Base-by-base conservation (phyloP, 768 basidiomycete species). In the Tulasnella sp. region DNA sequence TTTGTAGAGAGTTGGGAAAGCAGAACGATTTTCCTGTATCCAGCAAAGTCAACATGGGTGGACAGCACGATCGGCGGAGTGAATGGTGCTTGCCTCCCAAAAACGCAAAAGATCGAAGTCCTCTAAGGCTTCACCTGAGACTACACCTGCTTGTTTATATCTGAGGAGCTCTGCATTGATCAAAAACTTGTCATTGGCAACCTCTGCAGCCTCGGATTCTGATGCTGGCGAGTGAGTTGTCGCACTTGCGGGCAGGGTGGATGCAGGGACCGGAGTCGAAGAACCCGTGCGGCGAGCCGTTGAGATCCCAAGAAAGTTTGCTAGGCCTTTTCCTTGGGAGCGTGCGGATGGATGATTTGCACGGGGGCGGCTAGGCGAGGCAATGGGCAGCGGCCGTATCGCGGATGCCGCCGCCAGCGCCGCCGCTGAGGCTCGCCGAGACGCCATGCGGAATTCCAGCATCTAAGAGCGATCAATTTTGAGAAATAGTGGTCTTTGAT, bases 1-100 rank as follows among this genome's bases (percentile, higher is more conserved):
- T 37, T 57, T 26, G 46, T 74, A 74, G 32, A 74, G 73, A 16
- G n/a, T 74, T 44, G 72, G 72, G 32, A n/a, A 74, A 10, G 11
- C 42, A 32, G 23, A 61, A 61, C 57, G 57, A 32, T 61, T 61
- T 32, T 26, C 29, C 57, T 61, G 57, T 23, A 18, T n/a, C 29
- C n/a, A 26, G 29, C 29, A 4, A 23, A 48, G 57, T 61, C n/a
- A 61, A 23, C 13, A 32, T 26, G 57, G 26, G 3, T 48, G 15
- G n/a, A 61, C 57, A 7, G 23, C 3, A 32, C 26, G 57, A 61
- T 61, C 16, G 7, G 5, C 39, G 37, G n/a, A n/a, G 32, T 13
- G n/a, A 10, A 26, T n/a, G 35, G 70, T 10, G 37, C 35, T 29
- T 72, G 35, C 70, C n/a, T 72, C 39, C 70, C 70, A 72, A 44